Percentiles rank a stretch among this genome's conserved stretches.
phyloP scores from a whole-genome alignment of 2,329 filamentous ascomycete species.

The Aspergillus fumigatus region DNA sequence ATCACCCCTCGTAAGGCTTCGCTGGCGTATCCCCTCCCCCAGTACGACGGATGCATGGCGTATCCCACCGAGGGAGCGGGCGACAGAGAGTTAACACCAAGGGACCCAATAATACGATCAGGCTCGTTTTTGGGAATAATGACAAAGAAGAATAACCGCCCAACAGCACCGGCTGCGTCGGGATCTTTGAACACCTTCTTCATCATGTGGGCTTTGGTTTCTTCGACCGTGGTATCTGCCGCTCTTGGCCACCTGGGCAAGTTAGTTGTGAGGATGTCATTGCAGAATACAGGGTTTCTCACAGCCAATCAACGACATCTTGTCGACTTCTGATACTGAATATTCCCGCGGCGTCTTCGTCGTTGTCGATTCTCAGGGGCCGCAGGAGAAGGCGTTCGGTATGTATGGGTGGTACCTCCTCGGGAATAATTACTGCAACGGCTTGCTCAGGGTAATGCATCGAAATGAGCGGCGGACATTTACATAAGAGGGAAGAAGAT shows the following conservation, averaged over 20 bases:
- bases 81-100: slow-evolving; percentile 16
- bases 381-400: slow-evolving; percentile 19
- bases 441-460: not conserved
- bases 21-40: slow-evolving; percentile 21
- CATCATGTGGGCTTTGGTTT: slow-evolving; percentile 12
- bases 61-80: slow-evolving; percentile 20
- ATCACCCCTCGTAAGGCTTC: slow-evolving; percentile 21
- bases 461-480: not conserved
- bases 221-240: slow-evolving; percentile 10
- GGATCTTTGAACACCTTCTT: slow-evolving; percentile 14
- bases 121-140: slow-evolving; percentile 12
- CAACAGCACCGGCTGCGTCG: slow-evolving; percentile 15
- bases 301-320: slow-evolving; percentile 28
- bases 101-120: slow-evolving; percentile 10
- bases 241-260: slow-evolving; percentile 9
- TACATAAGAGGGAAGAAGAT: not conserved
- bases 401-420: not conserved
- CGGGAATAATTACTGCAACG: not conserved
- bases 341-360: slow-evolving; percentile 15
- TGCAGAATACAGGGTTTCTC: not conserved
- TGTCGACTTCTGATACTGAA: slow-evolving; percentile 19
- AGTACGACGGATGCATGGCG: slow-evolving; percentile 20
- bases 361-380: slow-evolving; percentile 8
- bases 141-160: slow-evolving; percentile 17
- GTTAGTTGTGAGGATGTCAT: not conserved